Conservation (phyloP, 1,139 yeast genomes). For the Hansenula anomala region DNA sequence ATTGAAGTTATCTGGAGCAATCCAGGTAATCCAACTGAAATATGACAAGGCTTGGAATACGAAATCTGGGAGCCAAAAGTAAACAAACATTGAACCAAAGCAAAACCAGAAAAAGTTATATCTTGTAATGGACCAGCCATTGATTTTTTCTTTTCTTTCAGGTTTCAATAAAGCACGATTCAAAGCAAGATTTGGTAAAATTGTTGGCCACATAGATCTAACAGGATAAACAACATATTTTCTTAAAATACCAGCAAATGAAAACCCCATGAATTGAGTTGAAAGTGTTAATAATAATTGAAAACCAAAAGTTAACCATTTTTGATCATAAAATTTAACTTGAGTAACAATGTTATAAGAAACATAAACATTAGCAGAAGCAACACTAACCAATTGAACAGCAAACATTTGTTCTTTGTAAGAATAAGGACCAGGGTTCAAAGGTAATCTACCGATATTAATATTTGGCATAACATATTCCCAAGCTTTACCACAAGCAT, state of each 20-base stretch:
- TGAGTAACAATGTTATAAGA: constrained; percentile 57
- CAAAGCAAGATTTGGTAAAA: constrained; percentile 50
- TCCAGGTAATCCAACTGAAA: constrained; percentile 69
- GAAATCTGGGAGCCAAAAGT: constrained; percentile 57
- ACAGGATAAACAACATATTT: constrained; percentile 53
- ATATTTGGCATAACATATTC: constrained; percentile 41
- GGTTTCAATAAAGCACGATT: constrained; percentile 44
- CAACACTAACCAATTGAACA: constrained; percentile 39
- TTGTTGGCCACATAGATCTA: constrained; percentile 53
- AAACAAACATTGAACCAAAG: constrained; percentile 37
- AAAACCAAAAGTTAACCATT: constrained; percentile 40
- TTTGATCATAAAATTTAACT: constrained; percentile 23
- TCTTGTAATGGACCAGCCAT: constrained; percentile 50
- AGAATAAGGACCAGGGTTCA: constrained; percentile 62
- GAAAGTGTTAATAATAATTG: constrained; percentile 46
- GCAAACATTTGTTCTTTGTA: constrained; percentile 66
- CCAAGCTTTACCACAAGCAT: constrained; percentile 47
- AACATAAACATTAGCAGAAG: constrained; percentile 49
- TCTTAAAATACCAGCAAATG: constrained; percentile 58
- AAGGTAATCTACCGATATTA: constrained; percentile 38
- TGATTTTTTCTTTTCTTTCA: constrained; percentile 36
- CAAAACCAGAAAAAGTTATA: constrained; percentile 40
- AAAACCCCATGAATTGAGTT: constrained; percentile 58
- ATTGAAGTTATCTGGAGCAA: constrained; percentile 47
- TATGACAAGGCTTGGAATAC: constrained; percentile 45